Conservation (phyloP, 2,329 filamentous ascomycete genomes). For the Boeremia lycopersici region DNA sequence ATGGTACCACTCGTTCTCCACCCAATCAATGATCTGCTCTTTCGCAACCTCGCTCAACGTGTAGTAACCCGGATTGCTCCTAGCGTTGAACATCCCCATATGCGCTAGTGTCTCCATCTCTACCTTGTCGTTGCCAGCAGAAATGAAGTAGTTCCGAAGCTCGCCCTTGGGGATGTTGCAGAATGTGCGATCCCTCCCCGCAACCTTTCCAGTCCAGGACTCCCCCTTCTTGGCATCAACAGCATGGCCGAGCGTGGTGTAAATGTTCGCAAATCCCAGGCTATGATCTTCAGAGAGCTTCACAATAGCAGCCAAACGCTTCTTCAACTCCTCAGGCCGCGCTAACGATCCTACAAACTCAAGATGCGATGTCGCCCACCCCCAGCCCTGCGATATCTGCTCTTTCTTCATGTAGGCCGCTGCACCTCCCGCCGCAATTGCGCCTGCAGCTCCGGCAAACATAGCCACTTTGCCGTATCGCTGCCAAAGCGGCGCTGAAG, state of each 20-base stretch:
- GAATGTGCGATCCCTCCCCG: slow-evolving; percentile 80
- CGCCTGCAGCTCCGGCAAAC: slow-evolving; percentile 80
- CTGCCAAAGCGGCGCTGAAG: slow-evolving; percentile 64
- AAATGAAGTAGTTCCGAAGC: slow-evolving; percentile 41
- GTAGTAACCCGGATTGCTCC: slow-evolving; percentile 74
- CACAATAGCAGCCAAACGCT: slow-evolving; percentile 72
- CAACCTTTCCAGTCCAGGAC: slow-evolving; percentile 59
- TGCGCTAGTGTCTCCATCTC: slow-evolving; percentile 82
- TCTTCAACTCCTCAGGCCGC: slow-evolving; percentile 79
- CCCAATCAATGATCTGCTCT: slow-evolving; percentile 69
- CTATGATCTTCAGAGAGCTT: slow-evolving; percentile 67
- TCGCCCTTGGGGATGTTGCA: slow-evolving; percentile 65
- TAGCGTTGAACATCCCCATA: slow-evolving; percentile 76
- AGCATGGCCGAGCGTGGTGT: slow-evolving; percentile 78
- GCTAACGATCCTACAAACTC: slow-evolving; percentile 92
- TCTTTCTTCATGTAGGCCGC: slow-evolving; percentile 87
- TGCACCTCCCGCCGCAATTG: slow-evolving; percentile 79
- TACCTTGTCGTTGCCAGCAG: slow-evolving; percentile 74
- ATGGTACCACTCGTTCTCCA: slow-evolving; percentile 69
- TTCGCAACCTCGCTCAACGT: slow-evolving; percentile 69
- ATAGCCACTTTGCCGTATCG: slow-evolving; percentile 85
- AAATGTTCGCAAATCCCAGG: slow-evolving; percentile 84
- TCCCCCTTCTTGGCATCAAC: slow-evolving; percentile 54
- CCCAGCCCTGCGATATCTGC: slow-evolving; percentile 74
- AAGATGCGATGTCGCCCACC: slow-evolving; percentile 87